A percentile compares a stretch with the other conserved stretches of the same genome.
Evolutionary conservation across 75 land plant genomes (phyloP).

Genomic region (Pinus tabuliformis): DNA sequence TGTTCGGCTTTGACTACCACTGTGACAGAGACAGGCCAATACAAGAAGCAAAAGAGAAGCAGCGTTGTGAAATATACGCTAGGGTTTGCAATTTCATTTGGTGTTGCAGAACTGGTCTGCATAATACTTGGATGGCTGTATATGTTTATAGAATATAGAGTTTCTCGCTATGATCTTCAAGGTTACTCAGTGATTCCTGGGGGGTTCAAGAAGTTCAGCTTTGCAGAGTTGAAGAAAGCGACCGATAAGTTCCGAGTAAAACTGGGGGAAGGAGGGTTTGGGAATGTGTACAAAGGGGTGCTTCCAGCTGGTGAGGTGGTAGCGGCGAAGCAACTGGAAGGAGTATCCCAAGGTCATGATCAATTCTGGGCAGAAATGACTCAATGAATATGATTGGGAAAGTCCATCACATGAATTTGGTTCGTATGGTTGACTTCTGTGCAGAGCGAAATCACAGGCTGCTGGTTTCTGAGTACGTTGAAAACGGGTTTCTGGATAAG

Average conservation of each 20-base stretch:
- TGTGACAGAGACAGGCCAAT: no score
- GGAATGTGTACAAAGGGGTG: background rate
- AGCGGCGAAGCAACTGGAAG: no score
- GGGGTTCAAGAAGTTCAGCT: background rate
- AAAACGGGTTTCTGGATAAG: background rate
- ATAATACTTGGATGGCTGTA: conserved; percentile 23
- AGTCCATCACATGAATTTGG: no score
- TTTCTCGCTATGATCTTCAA: background rate
- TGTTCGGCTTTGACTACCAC: no score
- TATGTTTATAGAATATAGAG: conserved; percentile 2
- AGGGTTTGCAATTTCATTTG: no score
- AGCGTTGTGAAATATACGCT: no score
- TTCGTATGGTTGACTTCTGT: no score
- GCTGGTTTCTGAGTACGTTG: background rate
- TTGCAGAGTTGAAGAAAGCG: conserved; percentile 6
- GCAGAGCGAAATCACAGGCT: no score
- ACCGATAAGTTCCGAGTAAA: background rate
- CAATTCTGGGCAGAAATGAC: no score
- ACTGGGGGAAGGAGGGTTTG: conserved; percentile 15
- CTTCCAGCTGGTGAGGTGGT: background rate
- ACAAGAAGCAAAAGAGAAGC: background rate
- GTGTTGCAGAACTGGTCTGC: no score
- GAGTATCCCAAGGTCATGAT: no score
- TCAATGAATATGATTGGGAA: no score
- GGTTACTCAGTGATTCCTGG: background rate